phyloP scores from a whole-genome alignment of 139 green algal species.

The Chlorella sp. region DNA sequence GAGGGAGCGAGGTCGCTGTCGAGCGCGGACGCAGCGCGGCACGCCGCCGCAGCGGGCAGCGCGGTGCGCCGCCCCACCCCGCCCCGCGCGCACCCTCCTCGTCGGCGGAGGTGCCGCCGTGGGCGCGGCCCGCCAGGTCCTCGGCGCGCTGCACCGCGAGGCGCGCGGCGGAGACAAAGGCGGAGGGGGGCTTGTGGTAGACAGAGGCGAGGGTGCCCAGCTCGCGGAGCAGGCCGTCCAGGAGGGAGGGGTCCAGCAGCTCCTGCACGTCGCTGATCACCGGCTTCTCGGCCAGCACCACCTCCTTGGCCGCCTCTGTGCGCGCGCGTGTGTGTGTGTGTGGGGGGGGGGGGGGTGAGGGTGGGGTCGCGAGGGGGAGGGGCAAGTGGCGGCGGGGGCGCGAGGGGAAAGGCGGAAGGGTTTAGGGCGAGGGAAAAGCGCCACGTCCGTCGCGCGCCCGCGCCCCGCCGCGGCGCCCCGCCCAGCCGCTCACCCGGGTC shows the following conservation, averaged over 20 bases:
- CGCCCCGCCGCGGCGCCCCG: too few species aligned
- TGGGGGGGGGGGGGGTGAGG: background rate
- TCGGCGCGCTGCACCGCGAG: conserved; percentile 73
- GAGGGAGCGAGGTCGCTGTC: background rate
- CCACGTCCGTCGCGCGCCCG: too few species aligned
- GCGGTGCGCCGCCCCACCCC: too few species aligned
- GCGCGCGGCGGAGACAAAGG: conserved; percentile 77
- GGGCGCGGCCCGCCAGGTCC: conserved; percentile 59
- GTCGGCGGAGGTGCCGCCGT: too few species aligned
- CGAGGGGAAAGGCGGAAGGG: background rate
- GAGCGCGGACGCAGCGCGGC: too few species aligned
- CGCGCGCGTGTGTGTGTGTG: too few species aligned
- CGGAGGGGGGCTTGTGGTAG: conserved; percentile 93
- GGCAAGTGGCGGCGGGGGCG: background rate
- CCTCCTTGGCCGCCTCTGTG: conserved; percentile 83
- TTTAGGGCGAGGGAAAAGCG: too few species aligned
- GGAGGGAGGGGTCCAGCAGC: conserved; percentile 79
- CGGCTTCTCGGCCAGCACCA: conserved; percentile 94
- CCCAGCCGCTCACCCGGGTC: conserved; percentile 79
- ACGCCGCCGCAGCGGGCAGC: too few species aligned
- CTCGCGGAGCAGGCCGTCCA: conserved; percentile 78
- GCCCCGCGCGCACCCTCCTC: background rate
- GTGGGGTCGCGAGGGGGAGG: background rate
- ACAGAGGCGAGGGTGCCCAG: conserved; percentile 87
- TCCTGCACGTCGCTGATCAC: conserved; percentile 80